Evolutionary conservation across 2,329 filamentous ascomycete genomes (phyloP).

Genomic region (Bipolaris oryzae): DNA sequence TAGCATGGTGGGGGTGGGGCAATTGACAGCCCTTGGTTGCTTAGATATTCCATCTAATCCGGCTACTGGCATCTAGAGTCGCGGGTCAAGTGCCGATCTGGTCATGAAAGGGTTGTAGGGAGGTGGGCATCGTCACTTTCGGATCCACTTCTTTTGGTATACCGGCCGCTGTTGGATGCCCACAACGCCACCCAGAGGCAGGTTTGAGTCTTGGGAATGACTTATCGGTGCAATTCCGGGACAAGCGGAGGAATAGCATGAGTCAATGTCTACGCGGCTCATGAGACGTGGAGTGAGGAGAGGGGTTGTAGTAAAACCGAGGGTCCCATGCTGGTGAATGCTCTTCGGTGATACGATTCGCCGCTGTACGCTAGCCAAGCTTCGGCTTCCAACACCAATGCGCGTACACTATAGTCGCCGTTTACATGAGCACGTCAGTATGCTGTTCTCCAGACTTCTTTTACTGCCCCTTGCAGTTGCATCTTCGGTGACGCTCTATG

Average conservation of each 20-base stretch:
- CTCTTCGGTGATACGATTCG: slow-evolving; percentile 23
- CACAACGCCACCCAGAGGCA: slow-evolving; percentile 31
- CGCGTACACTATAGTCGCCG: slow-evolving; percentile 6
- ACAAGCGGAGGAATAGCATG: slow-evolving; percentile 9
- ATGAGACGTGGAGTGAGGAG: slow-evolving; percentile 1
- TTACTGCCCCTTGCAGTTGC: slow-evolving; percentile 48
- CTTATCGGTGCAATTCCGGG: slow-evolving; percentile 13
- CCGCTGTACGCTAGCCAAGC: slow-evolving; percentile 18
- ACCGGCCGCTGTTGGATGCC: slow-evolving; percentile 27
- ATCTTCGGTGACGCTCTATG: slow-evolving; percentile 46
- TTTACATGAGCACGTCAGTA: slow-evolving; percentile 27
- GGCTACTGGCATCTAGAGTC: slow-evolving; percentile 18
- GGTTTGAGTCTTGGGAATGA: slow-evolving; percentile 13
- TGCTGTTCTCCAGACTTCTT: slow-evolving; percentile 46
- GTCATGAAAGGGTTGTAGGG: slow-evolving; percentile 26
- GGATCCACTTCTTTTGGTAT: slow-evolving; percentile 40
- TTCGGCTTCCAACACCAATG: slow-evolving; percentile 13
- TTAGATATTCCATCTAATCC: slow-evolving; percentile 27
- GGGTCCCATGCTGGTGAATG: slow-evolving; percentile 12
- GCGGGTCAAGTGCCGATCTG: slow-evolving; percentile 26
- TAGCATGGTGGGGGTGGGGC: slow-evolving; percentile 45
- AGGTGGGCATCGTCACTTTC: slow-evolving; percentile 41
- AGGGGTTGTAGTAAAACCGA: slow-evolving; percentile 1
- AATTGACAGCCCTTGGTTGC: slow-evolving; percentile 26
- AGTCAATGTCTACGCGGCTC: slow-evolving; percentile 1